A percentile compares a stretch with the other conserved stretches of the same genome.
These are phyloP conservation scores for Dryas alaskensis DNA, from an alignment of 306 rosid genomes.

Conservation along the genomic window DNA sequence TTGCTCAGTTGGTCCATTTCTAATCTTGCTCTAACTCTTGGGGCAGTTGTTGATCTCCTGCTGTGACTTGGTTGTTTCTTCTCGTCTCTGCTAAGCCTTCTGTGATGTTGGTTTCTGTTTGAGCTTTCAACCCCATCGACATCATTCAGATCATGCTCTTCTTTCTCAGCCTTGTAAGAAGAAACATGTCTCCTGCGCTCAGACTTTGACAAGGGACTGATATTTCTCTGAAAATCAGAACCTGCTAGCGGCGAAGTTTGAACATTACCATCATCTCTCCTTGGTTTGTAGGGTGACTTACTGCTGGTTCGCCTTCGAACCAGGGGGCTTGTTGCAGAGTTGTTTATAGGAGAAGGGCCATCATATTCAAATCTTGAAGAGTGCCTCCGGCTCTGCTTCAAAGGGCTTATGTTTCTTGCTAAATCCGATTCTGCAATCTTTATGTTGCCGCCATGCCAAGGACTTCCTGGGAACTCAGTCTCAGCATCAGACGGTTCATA, in stretches of 20 bases:
- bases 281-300: conserved; percentile 61
- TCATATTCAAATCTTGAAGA: conserved; percentile 43
- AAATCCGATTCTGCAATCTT: conserved; percentile 21
- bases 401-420: conserved; percentile 35
- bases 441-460: conserved; percentile 44
- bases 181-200: conserved; percentile 47
- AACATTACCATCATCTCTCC: conserved; percentile 25
- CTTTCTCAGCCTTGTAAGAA: conserved; percentile 31
- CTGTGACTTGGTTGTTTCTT: conserved; percentile 41
- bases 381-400: conserved; percentile 39
- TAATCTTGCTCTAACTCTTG: conserved; percentile 46
- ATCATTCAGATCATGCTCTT: conserved; percentile 24
- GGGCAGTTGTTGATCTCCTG: conserved; percentile 65
- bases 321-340: conserved; percentile 23
- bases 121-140: conserved; percentile 13
- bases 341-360: conserved; percentile 21
- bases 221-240: conserved; percentile 36
- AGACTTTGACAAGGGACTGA: conserved; percentile 52
- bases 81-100: conserved; percentile 23
- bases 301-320: conserved; percentile 45
- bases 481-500: conserved; percentile 92
- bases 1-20: conserved; percentile 34
- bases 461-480: conserved; percentile 61
- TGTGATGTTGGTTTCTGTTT: conserved; percentile 25
- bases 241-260: conserved; percentile 16